Percentiles rank a stretch among this genome's conserved stretches.
Evolutionary conservation across 805 yeast species (phyloP).

Genomic region (Metschnikowia santaceciliae): DNA sequence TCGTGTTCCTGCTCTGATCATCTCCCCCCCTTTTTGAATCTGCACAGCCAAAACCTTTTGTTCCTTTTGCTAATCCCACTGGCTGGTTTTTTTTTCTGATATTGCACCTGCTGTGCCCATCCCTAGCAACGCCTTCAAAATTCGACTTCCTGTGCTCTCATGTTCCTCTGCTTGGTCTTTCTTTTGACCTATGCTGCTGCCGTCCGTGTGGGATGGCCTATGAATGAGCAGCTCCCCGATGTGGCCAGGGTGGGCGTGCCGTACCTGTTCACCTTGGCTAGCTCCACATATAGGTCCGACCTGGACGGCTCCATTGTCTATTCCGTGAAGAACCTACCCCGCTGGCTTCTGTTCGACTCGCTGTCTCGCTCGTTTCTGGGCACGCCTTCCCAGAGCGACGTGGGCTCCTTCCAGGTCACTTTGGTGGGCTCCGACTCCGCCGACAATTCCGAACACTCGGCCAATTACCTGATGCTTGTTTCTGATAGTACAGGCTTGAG

Average conservation of each 20-base stretch:
- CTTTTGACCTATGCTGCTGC: constrained; percentile 29
- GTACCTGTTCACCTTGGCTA: constrained; percentile 64
- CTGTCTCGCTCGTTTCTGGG: constrained; percentile 63
- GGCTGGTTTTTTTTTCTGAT: neutral
- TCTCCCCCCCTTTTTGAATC: neutral
- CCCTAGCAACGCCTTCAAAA: neutral
- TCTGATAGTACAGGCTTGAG: constrained; percentile 54
- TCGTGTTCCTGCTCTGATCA: neutral
- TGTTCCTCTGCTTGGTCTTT: constrained; percentile 9
- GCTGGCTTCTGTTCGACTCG: constrained; percentile 75
- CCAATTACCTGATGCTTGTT: constrained; percentile 56
- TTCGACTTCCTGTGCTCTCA: neutral
- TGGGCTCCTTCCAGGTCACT: constrained; percentile 36
- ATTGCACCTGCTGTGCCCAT: neutral
- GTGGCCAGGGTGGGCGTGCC: constrained; percentile 68
- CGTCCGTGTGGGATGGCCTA: constrained; percentile 69
- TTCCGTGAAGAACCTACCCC: constrained; percentile 57
- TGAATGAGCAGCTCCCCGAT: constrained; percentile 78
- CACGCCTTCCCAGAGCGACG: constrained; percentile 49
- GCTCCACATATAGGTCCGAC: constrained; percentile 56
- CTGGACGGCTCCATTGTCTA: constrained; percentile 47
- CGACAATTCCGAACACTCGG: constrained; percentile 43
- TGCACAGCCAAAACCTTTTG: neutral
- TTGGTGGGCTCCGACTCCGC: constrained; percentile 65
- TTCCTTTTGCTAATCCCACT: neutral